Evolutionary conservation across 2,329 filamentous ascomycete species (phyloP).

Genomic region (Trematosphaeria pertusa): DNA sequence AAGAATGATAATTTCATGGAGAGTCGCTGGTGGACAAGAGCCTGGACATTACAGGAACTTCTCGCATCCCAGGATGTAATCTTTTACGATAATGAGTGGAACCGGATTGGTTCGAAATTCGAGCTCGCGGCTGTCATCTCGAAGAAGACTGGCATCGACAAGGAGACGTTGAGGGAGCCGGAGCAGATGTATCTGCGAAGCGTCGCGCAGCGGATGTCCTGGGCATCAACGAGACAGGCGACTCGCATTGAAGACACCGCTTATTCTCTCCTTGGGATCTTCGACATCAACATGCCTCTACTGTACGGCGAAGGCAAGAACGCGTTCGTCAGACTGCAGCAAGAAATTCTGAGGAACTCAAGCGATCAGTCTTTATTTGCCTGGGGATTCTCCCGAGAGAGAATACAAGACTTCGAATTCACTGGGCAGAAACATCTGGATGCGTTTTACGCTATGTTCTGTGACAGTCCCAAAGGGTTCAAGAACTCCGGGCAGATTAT

Average conservation of each 20-base stretch:
- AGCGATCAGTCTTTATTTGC: neutral
- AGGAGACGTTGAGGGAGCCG: neutral
- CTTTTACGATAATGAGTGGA: slow-evolving; percentile 13
- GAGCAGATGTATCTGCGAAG: neutral
- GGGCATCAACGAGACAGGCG: slow-evolving; percentile 21
- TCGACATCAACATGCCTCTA: slow-evolving; percentile 19
- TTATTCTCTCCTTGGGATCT: slow-evolving; percentile 25
- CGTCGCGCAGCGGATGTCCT: slow-evolving; percentile 17
- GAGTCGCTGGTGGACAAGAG: slow-evolving; percentile 16
- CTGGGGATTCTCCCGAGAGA: neutral
- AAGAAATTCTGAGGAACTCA: slow-evolving; percentile 9
- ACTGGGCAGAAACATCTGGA: too few species aligned
- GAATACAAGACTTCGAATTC: too few species aligned
- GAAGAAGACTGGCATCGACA: slow-evolving; percentile 3
- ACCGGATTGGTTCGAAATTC: slow-evolving; percentile 8
- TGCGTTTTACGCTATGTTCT: too few species aligned
- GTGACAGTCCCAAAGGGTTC: too few species aligned
- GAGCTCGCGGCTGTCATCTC: neutral
- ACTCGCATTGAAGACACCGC: slow-evolving; percentile 21
- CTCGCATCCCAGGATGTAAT: slow-evolving; percentile 5
- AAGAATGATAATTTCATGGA: neutral
- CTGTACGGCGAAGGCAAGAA: slow-evolving; percentile 19
- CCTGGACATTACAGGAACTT: slow-evolving; percentile 20
- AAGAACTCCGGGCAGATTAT: too few species aligned
- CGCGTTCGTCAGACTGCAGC: slow-evolving; percentile 16